These are phyloP conservation scores for Mycena albidolilacea DNA, from an alignment of 768 basidiomycete genomes.

Conservation along the genomic window DNA sequence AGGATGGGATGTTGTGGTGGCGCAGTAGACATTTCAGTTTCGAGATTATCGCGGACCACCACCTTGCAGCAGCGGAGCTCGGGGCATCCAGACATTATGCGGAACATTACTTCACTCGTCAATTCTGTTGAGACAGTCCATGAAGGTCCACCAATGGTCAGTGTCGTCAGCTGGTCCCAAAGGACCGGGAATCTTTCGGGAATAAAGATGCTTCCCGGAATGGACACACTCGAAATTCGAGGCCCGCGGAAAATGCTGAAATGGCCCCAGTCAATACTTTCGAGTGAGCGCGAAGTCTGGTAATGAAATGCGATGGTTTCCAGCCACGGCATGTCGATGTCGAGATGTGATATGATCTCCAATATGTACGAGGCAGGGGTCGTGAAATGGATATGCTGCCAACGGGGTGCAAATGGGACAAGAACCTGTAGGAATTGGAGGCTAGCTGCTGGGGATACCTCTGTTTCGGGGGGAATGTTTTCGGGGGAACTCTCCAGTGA, in stretches of 20 bases:
- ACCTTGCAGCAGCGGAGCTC: constrained; percentile 5
- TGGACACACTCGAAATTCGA: background rate
- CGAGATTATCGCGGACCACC: background rate
- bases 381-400: background rate
- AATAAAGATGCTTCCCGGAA: background rate
- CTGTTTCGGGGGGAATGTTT: background rate
- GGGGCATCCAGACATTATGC: background rate
- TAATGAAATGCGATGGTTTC: background rate
- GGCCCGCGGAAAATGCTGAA: background rate
- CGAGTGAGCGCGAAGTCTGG: no score
- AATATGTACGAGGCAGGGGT: background rate
- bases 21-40: background rate
- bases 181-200: background rate
- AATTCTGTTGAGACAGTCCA: background rate
- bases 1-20: background rate
- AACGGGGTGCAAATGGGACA: background rate
- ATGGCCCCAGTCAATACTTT: background rate
- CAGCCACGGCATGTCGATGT: constrained; percentile 5
- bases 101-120: background rate
- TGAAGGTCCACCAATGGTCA: background rate
- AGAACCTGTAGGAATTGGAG: background rate
- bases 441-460: background rate
- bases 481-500: background rate
- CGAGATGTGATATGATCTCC: background rate
- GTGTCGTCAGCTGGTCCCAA: constrained; percentile 4